Conservation (phyloP, 768 basidiomycete species). For the Royoungia palumana region DNA sequence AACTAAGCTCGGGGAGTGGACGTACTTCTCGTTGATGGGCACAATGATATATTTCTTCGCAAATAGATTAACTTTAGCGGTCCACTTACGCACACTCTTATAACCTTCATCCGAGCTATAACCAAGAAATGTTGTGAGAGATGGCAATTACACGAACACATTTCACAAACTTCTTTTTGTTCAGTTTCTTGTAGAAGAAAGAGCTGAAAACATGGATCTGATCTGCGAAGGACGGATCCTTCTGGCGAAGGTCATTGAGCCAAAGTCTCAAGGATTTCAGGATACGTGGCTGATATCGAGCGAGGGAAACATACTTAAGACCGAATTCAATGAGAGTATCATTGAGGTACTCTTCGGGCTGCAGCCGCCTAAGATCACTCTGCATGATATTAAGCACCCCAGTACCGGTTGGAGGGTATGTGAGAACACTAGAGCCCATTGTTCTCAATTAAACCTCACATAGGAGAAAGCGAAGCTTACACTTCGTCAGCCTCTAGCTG, state of each 20-base stretch:
- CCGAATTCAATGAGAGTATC: constrained; percentile 97
- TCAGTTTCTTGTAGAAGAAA: constrained; percentile 96
- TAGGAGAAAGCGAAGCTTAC: constrained; percentile 35
- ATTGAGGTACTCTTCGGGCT: constrained; percentile 85
- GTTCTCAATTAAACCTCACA: constrained; percentile 3
- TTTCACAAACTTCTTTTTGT: constrained; percentile 51
- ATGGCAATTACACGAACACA: background rate
- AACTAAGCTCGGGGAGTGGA: background rate
- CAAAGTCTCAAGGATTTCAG: constrained; percentile 52
- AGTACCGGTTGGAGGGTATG: constrained; percentile 66
- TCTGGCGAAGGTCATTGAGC: constrained; percentile 54
- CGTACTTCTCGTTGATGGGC: constrained; percentile 95
- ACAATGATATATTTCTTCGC: constrained; percentile 89
- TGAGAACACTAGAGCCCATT: constrained; percentile 52
- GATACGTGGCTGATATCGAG: background rate
- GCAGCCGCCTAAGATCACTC: constrained; percentile 70
- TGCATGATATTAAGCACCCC: constrained; percentile 81
- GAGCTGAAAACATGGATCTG: constrained; percentile 92
- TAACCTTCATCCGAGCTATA: constrained; percentile 63
- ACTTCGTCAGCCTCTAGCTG: constrained; percentile 59
- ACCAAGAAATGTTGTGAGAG: constrained; percentile 14
- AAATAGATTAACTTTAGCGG: constrained; percentile 83
- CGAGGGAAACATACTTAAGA: constrained; percentile 62
- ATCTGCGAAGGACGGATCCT: constrained; percentile 58
- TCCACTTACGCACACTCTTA: constrained; percentile 90